Conservation (phyloP, 2,329 filamentous ascomycete genomes). For the Venturiaceae sp. region DNA sequence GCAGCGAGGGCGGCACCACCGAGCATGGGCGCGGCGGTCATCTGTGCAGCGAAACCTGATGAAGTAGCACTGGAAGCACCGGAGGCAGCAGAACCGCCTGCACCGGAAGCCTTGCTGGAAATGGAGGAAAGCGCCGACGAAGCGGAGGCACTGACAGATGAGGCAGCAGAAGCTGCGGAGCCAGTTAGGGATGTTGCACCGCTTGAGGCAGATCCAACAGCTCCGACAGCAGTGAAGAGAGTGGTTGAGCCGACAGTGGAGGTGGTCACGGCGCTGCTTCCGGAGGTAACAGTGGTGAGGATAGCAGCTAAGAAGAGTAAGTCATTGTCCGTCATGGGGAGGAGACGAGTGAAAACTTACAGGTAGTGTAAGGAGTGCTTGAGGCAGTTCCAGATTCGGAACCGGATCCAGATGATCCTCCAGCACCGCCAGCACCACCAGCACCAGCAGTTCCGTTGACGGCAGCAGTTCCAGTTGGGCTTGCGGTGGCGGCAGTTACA, state of each 20-base stretch:
- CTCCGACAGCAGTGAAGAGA: conserved; percentile 9
- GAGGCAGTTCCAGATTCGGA: not conserved
- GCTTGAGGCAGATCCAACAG: not conserved
- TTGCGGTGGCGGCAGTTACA: conserved; percentile 7
- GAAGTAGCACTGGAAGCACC: conserved; percentile 8
- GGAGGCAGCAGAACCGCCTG: conserved; percentile 5
- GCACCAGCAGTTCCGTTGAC: conserved; percentile 14
- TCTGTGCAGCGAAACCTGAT: conserved; percentile 17
- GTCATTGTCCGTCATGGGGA: too few relatives aligned
- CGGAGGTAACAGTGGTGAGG: conserved; percentile 15
- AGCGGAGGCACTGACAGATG: not conserved
- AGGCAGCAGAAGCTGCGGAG: not conserved
- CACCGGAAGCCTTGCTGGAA: conserved; percentile 6
- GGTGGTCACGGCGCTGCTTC: conserved; percentile 14
- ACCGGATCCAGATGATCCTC: not conserved
- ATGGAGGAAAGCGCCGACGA: not conserved
- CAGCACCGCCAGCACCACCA: not conserved
- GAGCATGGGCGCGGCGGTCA: conserved; percentile 25
- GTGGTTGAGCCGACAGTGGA: conserved; percentile 16
- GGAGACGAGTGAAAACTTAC: not conserved
- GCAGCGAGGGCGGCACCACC: conserved; percentile 24
- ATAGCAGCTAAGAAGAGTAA: conserved; percentile 10
- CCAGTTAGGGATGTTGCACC: conserved; percentile 7
- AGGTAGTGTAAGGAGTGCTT: not conserved
- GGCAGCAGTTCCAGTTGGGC: conserved; percentile 14